Evolutionary conservation across 495 filamentous ascomycete genomes (phyloP).

Genomic region (Rusavskia elegans): DNA sequence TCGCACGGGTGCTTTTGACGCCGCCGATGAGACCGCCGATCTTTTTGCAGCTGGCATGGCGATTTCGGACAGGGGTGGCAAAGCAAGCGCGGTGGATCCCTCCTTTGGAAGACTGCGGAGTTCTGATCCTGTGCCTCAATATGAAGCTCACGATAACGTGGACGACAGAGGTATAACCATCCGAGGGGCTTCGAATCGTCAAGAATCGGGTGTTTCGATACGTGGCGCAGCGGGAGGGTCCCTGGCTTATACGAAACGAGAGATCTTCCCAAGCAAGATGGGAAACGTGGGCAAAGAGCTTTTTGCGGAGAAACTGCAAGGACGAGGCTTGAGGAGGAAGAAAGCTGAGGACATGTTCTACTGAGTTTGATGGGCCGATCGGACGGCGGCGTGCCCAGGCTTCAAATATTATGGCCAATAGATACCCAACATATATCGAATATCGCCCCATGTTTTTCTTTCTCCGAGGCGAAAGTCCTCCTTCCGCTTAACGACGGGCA

Average conservation of each 20-base stretch:
- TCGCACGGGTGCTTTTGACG: conserved; percentile 48
- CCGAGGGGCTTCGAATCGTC: conserved; percentile 38
- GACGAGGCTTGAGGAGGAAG: conserved; percentile 31
- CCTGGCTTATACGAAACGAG: conserved; percentile 27
- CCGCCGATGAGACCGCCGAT: conserved; percentile 44
- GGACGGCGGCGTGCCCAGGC: too few relatives aligned
- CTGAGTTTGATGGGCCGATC: conserved; percentile 9
- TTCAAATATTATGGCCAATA: neutral
- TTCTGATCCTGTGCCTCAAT: conserved; percentile 16
- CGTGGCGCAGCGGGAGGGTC: conserved; percentile 38
- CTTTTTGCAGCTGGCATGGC: conserved; percentile 37
- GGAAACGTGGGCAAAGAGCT: conserved; percentile 56
- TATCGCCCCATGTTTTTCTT: neutral
- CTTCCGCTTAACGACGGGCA: too few relatives aligned
- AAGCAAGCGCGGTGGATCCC: conserved; percentile 1
- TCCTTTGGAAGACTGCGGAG: conserved; percentile 13
- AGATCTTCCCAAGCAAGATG: conserved; percentile 56
- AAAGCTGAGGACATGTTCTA: conserved; percentile 36
- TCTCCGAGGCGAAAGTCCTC: too few relatives aligned
- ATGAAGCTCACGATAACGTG: neutral
- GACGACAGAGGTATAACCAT: conserved; percentile 37
- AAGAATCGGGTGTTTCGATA: conserved; percentile 46
- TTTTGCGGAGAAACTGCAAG: conserved; percentile 39
- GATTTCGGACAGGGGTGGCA: conserved; percentile 33
- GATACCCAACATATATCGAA: neutral